A percentile compares a stretch with the other conserved stretches of the same genome.
These are phyloP conservation scores for Boletus rubescentipes DNA, from an alignment of 768 basidiomycete species.

Conservation along the genomic window DNA sequence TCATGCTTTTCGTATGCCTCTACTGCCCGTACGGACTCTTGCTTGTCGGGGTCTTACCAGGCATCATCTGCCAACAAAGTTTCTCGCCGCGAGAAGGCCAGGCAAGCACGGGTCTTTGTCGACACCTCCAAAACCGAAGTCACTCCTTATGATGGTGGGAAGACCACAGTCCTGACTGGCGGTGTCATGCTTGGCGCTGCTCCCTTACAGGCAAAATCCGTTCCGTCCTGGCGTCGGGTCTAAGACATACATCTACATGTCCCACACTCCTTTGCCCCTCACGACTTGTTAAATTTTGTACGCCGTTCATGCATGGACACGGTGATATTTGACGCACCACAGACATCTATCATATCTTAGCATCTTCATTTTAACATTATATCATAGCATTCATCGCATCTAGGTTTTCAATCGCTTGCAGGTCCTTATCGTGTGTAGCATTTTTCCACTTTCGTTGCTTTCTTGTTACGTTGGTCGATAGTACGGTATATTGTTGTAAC, in stretches of 20 bases:
- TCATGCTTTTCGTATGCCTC: slow-evolving; percentile 69
- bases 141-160: slow-evolving; percentile 84
- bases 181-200: slow-evolving; percentile 81
- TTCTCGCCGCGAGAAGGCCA: slow-evolving; percentile 67
- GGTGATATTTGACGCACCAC: slow-evolving; percentile 28
- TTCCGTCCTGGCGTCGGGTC: slow-evolving; percentile 60
- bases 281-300: slow-evolving; percentile 22
- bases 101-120: slow-evolving; percentile 69
- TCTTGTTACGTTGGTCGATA: slow-evolving; percentile 20
- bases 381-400: slow-evolving; percentile 31
- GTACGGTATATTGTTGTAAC: slow-evolving; percentile 35
- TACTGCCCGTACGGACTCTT: slow-evolving; percentile 56
- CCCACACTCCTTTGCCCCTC: slow-evolving; percentile 25
- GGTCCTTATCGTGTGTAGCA: slow-evolving; percentile 32
- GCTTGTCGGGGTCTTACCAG: slow-evolving; percentile 38
- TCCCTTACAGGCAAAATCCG: slow-evolving; percentile 33
- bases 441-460: slow-evolving; percentile 22
- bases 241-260: slow-evolving; percentile 26
- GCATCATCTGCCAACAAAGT: slow-evolving; percentile 49
- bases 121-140: slow-evolving; percentile 76
- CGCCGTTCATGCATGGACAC: slow-evolving; percentile 24
- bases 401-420: slow-evolving; percentile 22
- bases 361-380: slow-evolving; percentile 34
- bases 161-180: slow-evolving; percentile 84
- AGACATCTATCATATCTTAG: slow-evolving; percentile 33